A percentile compares a stretch with the other conserved stretches of the same genome.
These are phyloP conservation scores for Saccharomyces hybrid DNA, from an alignment of 1,139 yeast species.

Conservation along the genomic window DNA sequence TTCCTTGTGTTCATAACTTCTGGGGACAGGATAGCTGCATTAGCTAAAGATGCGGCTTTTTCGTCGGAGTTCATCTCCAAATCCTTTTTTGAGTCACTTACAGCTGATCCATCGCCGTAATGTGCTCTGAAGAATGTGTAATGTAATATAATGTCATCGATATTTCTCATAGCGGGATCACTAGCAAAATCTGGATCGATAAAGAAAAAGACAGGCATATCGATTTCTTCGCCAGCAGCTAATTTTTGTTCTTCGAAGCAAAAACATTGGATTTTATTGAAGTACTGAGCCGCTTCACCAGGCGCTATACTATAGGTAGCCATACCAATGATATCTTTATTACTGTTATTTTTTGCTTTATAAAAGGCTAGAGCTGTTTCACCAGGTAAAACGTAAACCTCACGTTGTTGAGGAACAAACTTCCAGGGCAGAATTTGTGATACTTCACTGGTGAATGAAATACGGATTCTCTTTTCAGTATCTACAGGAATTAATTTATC, in stretches of 20 bases:
- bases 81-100: conserved; percentile 15
- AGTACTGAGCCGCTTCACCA: conserved; percentile 91
- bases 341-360: conserved; percentile 78
- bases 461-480: conserved; percentile 69
- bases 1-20: conserved; percentile 7
- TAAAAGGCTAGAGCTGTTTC: conserved; percentile 96
- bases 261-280: conserved; percentile 94
- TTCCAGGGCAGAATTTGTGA: conserved; percentile 93
- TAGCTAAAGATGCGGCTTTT: conserved; percentile 14
- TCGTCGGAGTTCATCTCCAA: conserved; percentile 9
- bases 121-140: conserved; percentile 76
- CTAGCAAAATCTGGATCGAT: conserved; percentile 95
- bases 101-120: conserved; percentile 32
- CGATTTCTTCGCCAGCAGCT: conserved; percentile 95
- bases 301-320: conserved; percentile 96
- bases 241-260: conserved; percentile 95
- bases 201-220: conserved; percentile 97
- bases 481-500: conserved; percentile 87
- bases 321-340: conserved; percentile 93
- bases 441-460: conserved; percentile 85
- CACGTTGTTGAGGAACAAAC: conserved; percentile 89
- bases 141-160: conserved; percentile 83
- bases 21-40: conserved; percentile 14
- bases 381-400: conserved; percentile 90
- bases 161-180: conserved; percentile 87